Evolutionary conservation across 257 asterid genomes (phyloP), one percentile per base, ranked within the genome.

Genomic region (Pogostemon cablin): DNA sequence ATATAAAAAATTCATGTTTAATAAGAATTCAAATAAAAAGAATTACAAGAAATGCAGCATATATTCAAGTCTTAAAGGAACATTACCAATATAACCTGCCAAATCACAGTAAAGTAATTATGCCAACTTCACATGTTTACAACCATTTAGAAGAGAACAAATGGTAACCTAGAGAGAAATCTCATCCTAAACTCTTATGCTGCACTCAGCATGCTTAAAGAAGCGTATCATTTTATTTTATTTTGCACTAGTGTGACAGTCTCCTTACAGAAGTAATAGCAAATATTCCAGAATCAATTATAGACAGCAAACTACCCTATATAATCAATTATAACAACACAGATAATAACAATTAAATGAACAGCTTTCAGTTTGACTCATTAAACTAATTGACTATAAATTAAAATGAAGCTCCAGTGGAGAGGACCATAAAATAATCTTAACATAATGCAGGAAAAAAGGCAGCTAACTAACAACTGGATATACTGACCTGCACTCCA

Each of bases 401-500:
- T 39, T 40, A 71, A 65, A 57, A 73, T 52, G 49, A 52, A 59
- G 53, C 40, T 38, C 68, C 50, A 75, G 12, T 43, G 40, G 42
- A 44, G 47, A 62, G 15, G 60, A 72, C 79, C 61, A 71, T 42
- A 62, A 43, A 62, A 67, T 59, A 56, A 41, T 73, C 50, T 43
- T 25, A 64, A 58, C 60, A 57, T 55, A 54, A 39, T 77, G 59
- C 68, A 77, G 64, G 59, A 54, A 72, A 62, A 53, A 75, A 60
- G 64, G 75, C 54, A 46, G 41, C 43, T 35, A n/a, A 69, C 61
- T 9, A 63, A 73, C 40, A 65, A 62, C 60, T 66, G 49, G 68
- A 49, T 46, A 77, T 80, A 81, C 87, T 75, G 67, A 95, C 99
- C 99, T 88, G 98, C 95, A 87, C 77, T 92, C 86, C 79, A 95